Percentiles rank a stretch among this genome's conserved stretches.
Evolutionary conservation across 2,329 filamentous ascomycete species (phyloP).

Genomic region (Stagonosporopsis tanaceti): DNA sequence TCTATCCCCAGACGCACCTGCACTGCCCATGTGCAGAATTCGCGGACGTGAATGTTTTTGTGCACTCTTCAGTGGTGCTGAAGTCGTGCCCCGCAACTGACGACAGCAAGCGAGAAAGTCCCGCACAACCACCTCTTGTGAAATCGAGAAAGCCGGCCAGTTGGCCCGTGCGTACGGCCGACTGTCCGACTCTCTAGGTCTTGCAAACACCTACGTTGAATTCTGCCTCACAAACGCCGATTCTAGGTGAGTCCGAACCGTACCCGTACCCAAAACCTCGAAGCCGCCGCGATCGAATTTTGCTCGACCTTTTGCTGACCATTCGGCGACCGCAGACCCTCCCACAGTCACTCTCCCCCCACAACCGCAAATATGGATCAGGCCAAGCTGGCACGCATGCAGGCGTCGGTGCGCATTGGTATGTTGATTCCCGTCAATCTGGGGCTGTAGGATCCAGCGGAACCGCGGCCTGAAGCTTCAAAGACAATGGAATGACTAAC

Average conservation of each 20-base stretch:
- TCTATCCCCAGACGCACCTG: neutral
- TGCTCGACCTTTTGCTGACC: constrained; percentile 28
- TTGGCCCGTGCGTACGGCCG: too few species aligned
- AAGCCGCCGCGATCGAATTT: constrained; percentile 18
- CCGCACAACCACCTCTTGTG: constrained; percentile 18
- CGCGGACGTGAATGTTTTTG: neutral
- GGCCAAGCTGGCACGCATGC: constrained; percentile 56
- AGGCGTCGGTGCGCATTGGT: constrained; percentile 55
- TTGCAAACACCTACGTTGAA: constrained; percentile 23
- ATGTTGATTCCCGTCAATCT: constrained; percentile 31
- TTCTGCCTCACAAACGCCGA: constrained; percentile 37
- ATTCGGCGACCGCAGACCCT: constrained; percentile 27
- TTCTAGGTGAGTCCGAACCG: constrained; percentile 35
- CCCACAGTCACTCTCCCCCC: constrained; percentile 32
- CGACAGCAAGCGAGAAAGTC: constrained; percentile 24
- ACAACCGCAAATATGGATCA: constrained; percentile 55
- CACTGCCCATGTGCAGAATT: neutral
- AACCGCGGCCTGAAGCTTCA: constrained; percentile 18
- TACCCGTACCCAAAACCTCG: constrained; percentile 17
- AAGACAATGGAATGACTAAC: constrained; percentile 31
- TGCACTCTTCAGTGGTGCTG: neutral
- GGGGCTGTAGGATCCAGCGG: neutral
- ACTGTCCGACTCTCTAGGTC: too few species aligned
- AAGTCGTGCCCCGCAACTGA: constrained; percentile 21
- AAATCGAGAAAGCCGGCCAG: too few species aligned